Evolutionary conservation across 306 rosid genomes (phyloP).

Genomic region (Comarum palustre): DNA sequence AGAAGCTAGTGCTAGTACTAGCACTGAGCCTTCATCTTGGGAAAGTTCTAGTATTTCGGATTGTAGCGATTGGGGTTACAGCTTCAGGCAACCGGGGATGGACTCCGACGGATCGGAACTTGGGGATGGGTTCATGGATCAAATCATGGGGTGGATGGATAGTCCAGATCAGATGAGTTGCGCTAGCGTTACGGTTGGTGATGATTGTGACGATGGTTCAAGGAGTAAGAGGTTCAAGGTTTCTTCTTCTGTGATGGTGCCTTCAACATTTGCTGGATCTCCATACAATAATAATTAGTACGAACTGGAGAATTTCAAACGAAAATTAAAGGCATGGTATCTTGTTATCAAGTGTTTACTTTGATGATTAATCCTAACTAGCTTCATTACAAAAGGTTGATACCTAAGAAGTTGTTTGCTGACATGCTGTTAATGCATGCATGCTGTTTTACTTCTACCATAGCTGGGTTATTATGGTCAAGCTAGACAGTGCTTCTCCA

Average conservation of each 20-base stretch:
- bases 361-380: background rate
- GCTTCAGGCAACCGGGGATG: conserved; percentile 42
- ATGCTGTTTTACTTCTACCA: background rate
- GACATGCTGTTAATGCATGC: conserved; percentile 7
- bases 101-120: conserved; percentile 54
- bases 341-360: background rate
- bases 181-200: conserved; percentile 12
- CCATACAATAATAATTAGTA: conserved; percentile 20
- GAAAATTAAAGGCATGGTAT: conserved; percentile 1
- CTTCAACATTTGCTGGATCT: conserved; percentile 63
- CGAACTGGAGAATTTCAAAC: background rate
- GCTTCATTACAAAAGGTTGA: background rate
- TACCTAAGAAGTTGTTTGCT: background rate
- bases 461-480: background rate
- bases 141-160: conserved; percentile 62
- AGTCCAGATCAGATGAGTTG: conserved; percentile 32
- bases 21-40: conserved; percentile 37
- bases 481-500: background rate
- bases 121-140: conserved; percentile 60
- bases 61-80: conserved; percentile 52
- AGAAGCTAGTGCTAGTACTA: conserved; percentile 8
- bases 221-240: conserved; percentile 86
- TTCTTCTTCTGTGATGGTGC: conserved; percentile 86
- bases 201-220: conserved; percentile 31
- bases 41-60: conserved; percentile 53